Conservation (phyloP, 2,329 filamentous ascomycete species). For the Phaeoacremonium minimum region DNA sequence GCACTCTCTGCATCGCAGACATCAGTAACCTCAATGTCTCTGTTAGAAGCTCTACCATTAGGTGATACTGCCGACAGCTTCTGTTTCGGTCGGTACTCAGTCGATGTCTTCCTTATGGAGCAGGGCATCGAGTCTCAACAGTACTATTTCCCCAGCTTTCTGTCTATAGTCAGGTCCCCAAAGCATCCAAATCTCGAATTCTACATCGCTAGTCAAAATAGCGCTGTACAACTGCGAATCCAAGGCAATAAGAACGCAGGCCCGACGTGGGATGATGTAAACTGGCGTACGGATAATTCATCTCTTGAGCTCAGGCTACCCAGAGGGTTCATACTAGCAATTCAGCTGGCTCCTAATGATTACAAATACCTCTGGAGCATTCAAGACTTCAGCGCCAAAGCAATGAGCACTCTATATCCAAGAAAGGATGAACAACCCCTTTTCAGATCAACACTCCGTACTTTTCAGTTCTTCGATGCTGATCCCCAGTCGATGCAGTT, state of each 20-base stretch:
- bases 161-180: constrained; percentile 70
- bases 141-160: constrained; percentile 66
- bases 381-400: constrained; percentile 77
- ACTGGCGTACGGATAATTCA: constrained; percentile 67
- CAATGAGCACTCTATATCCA: constrained; percentile 67
- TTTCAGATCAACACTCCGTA: constrained; percentile 64
- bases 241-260: constrained; percentile 64
- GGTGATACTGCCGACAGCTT: constrained; percentile 72
- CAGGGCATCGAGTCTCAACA: constrained; percentile 64
- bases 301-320: constrained; percentile 67
- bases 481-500: constrained; percentile 67
- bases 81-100: constrained; percentile 74
- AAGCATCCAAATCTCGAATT: constrained; percentile 68
- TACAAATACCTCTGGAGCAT: constrained; percentile 77
- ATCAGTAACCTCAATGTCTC: constrained; percentile 41
- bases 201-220: constrained; percentile 74
- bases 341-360: constrained; percentile 72
- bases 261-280: constrained; percentile 75
- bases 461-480: constrained; percentile 78
- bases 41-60: constrained; percentile 69
- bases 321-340: constrained; percentile 67
- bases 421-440: constrained; percentile 65
- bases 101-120: constrained; percentile 71
- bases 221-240: constrained; percentile 70
- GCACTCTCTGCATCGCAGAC: constrained; percentile 42